Conservation (phyloP, 805 yeast species). For the Cyberlindnera samutprakarnensis region DNA sequence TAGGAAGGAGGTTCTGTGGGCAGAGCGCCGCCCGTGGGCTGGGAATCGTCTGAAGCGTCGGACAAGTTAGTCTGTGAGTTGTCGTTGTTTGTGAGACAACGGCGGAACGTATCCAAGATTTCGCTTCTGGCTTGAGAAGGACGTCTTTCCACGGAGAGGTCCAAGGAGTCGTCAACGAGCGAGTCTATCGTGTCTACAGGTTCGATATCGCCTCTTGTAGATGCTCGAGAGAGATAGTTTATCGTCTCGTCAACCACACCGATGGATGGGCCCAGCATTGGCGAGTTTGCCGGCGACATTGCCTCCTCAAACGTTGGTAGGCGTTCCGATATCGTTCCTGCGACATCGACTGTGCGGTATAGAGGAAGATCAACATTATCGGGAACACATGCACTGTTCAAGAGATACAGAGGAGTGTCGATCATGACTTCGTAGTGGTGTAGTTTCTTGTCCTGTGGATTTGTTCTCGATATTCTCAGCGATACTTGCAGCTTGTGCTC, state of each 20-base stretch:
- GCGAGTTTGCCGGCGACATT: constrained; percentile 34
- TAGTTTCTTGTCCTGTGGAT: constrained; percentile 37
- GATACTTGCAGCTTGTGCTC: constrained; percentile 66
- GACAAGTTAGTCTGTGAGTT: constrained; percentile 1
- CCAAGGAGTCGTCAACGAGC: constrained; percentile 6
- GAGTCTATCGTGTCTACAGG: too few species aligned
- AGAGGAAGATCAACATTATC: constrained; percentile 33
- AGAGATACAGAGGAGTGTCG: constrained; percentile 61
- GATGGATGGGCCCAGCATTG: constrained; percentile 10
- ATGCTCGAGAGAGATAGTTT: constrained; percentile 13
- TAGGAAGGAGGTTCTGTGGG: constrained; percentile 4
- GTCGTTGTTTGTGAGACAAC: neutral
- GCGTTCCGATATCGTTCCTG: too few species aligned
- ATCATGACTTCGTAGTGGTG: constrained; percentile 78
- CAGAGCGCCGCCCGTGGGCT: constrained; percentile 15
- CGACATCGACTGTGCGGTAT: constrained; percentile 15
- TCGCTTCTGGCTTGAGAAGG: too few species aligned
- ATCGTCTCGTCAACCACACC: constrained; percentile 14
- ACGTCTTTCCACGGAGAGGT: too few species aligned
- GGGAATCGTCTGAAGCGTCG: constrained; percentile 11
- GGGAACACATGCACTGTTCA: constrained; percentile 34
- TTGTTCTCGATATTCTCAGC: constrained; percentile 59
- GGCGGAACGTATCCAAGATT: constrained; percentile 5
- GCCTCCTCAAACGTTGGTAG: constrained; percentile 68
- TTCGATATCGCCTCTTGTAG: constrained; percentile 9